A percentile compares a stretch with the other conserved stretches of the same genome.
phyloP scores from a whole-genome alignment of 108 stramenopile species.

The Cyclotella sp. region DNA sequence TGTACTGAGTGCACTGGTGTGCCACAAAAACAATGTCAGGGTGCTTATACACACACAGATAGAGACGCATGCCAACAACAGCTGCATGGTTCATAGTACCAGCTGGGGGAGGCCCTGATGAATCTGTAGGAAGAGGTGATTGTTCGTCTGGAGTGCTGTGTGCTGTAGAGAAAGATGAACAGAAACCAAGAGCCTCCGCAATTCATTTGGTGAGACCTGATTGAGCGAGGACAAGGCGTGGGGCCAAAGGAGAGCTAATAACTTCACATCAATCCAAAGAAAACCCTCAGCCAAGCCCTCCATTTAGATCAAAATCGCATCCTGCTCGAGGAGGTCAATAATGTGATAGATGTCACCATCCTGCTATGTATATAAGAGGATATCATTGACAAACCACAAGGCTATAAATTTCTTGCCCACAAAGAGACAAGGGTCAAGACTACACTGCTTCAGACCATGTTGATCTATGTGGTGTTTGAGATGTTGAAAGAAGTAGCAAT shows the following conservation, averaged over 20 bases:
- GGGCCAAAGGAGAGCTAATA: background rate
- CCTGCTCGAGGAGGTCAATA: background rate
- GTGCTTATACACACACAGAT: constrained; percentile 41
- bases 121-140: constrained; percentile 25
- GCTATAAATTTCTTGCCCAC: constrained; percentile 26
- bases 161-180: too few species aligned
- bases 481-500: too few species aligned
- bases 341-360: background rate
- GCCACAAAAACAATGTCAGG: constrained; percentile 52
- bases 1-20: constrained; percentile 32
- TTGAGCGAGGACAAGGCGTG: constrained; percentile 53
- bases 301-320: background rate
- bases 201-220: constrained; percentile 30
- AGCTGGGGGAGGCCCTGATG: constrained; percentile 4
- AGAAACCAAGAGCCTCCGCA: background rate
- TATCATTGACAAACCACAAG: constrained; percentile 20
- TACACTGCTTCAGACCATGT: constrained; percentile 21
- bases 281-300: constrained; percentile 12
- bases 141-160: background rate
- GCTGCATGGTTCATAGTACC: constrained; percentile 17
- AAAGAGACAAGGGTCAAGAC: constrained; percentile 60
- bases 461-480: constrained; percentile 48
- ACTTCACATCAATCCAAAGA: constrained; percentile 56
- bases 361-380: background rate
- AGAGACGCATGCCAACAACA: constrained; percentile 55